Evolutionary conservation across 257 asterid genomes (phyloP).

Genomic region (Echium plantagineum): DNA sequence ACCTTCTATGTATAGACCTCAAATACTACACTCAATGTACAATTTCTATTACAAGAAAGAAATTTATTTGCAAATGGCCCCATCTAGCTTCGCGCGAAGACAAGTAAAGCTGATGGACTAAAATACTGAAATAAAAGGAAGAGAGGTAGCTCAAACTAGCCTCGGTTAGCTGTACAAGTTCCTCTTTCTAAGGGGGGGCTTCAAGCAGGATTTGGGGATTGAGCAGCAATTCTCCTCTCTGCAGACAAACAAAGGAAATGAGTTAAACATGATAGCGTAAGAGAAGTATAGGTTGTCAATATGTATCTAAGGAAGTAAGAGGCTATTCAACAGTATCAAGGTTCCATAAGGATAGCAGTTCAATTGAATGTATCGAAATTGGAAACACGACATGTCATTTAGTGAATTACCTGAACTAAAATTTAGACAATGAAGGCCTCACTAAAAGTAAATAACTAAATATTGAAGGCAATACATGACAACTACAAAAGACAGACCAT

Average conservation of each 20-base stretch:
- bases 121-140: constrained; percentile 14
- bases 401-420: too few relatives aligned
- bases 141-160: constrained; percentile 36
- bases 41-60: constrained; percentile 8
- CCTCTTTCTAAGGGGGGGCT: constrained; percentile 6
- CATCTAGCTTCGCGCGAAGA: background rate
- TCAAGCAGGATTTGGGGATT: constrained; percentile 9
- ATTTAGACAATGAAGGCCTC: too few relatives aligned
- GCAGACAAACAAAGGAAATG: constrained; percentile 5
- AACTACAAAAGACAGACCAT: too few relatives aligned
- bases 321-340: too few relatives aligned
- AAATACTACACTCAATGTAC: constrained; percentile 9
- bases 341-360: background rate
- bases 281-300: too few relatives aligned
- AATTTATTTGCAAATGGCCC: constrained; percentile 7
- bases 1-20: constrained; percentile 9
- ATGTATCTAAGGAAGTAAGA: too few relatives aligned
- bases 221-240: constrained; percentile 29
- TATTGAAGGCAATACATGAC: too few relatives aligned
- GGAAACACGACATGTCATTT: too few relatives aligned
- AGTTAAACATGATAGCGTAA: too few relatives aligned
- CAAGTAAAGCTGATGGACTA: constrained; percentile 1
- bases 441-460: too few relatives aligned
- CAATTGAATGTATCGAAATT: background rate
- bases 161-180: constrained; percentile 31